Percentiles rank a stretch among this genome's conserved stretches.
These are phyloP conservation scores for Flaveria trinervia DNA, from an alignment of 129 eudicot species.

Conservation along the genomic window DNA sequence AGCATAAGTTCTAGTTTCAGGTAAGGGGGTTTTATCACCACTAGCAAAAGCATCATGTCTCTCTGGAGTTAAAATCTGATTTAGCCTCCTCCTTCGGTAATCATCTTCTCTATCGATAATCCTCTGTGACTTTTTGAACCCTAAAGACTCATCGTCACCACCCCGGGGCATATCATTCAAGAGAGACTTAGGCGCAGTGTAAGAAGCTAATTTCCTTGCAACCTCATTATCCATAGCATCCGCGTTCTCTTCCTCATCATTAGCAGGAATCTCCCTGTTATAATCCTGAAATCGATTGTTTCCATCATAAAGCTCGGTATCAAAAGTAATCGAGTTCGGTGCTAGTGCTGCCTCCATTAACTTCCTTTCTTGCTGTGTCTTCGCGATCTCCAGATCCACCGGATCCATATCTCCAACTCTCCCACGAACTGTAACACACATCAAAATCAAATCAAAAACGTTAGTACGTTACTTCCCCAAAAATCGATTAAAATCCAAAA, in stretches of 20 bases:
- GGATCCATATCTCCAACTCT: constrained; percentile 40
- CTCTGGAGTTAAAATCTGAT: constrained; percentile 83
- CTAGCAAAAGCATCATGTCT: constrained; percentile 84
- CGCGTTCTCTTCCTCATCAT: constrained; percentile 71
- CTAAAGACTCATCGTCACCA: constrained; percentile 53
- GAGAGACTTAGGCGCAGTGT: constrained; percentile 74
- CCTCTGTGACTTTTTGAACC: constrained; percentile 53
- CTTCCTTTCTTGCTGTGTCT: constrained; percentile 84
- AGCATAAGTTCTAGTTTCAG: constrained; percentile 78
- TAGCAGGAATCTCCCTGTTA: constrained; percentile 67
- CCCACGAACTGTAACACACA: constrained; percentile 24
- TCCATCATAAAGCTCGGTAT: constrained; percentile 73
- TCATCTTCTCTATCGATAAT: constrained; percentile 87
- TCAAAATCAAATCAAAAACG: constrained; percentile 15
- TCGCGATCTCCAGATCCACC: constrained; percentile 67
- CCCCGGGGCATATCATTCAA: constrained; percentile 63
- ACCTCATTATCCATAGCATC: constrained; percentile 68
- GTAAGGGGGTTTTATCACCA: constrained; percentile 92
- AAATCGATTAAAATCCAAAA: neutral
- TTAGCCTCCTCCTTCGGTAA: constrained; percentile 73
- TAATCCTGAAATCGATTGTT: constrained; percentile 60
- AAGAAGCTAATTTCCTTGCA: constrained; percentile 71
- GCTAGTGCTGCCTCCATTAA: constrained; percentile 81
- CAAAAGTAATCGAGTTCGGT: constrained; percentile 62
- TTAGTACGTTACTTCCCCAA: neutral